Percentiles rank a stretch among this genome's conserved stretches.
Evolutionary conservation across 208 protist species (phyloP).

Genomic region (Crithidia expoeki): DNA sequence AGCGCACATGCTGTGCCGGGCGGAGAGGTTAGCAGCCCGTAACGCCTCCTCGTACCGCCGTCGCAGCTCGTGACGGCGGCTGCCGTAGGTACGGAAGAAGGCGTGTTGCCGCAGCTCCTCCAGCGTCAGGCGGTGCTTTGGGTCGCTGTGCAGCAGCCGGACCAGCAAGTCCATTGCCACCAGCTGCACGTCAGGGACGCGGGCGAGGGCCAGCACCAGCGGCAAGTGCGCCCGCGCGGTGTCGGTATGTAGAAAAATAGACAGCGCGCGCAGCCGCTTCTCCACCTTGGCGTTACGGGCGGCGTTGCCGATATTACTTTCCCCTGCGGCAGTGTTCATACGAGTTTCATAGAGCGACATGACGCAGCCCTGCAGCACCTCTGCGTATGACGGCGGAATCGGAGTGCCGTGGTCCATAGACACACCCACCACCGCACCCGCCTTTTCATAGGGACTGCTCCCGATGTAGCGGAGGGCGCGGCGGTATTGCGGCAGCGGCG

Average conservation of each 20-base stretch:
- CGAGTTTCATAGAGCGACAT: constrained; percentile 13
- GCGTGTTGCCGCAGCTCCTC: constrained; percentile 31
- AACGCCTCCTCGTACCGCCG: constrained; percentile 11
- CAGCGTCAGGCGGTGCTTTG: constrained; percentile 36
- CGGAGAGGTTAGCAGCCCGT: background rate
- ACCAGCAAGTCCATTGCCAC: constrained; percentile 31
- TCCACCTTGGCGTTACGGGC: background rate
- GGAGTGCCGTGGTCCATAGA: background rate
- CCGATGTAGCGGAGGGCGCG: background rate
- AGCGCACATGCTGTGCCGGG: constrained; percentile 3
- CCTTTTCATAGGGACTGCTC: background rate
- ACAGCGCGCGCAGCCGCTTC: constrained; percentile 4
- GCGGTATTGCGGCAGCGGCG: constrained; percentile 36
- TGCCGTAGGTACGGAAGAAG: constrained; percentile 31
- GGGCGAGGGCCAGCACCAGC: constrained; percentile 23
- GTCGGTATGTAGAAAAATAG: constrained; percentile 12
- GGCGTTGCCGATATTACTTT: background rate
- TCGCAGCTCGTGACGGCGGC: constrained; percentile 20
- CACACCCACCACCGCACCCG: background rate
- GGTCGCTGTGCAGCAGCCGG: constrained; percentile 39
- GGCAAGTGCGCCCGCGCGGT: constrained; percentile 16
- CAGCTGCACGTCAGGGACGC: constrained; percentile 1
- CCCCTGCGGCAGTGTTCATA: background rate
- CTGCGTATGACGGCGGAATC: constrained; percentile 2
- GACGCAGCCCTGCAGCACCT: constrained; percentile 12